Conservation (phyloP, 495 filamentous ascomycete species). For the Jackrogersella minutella region DNA sequence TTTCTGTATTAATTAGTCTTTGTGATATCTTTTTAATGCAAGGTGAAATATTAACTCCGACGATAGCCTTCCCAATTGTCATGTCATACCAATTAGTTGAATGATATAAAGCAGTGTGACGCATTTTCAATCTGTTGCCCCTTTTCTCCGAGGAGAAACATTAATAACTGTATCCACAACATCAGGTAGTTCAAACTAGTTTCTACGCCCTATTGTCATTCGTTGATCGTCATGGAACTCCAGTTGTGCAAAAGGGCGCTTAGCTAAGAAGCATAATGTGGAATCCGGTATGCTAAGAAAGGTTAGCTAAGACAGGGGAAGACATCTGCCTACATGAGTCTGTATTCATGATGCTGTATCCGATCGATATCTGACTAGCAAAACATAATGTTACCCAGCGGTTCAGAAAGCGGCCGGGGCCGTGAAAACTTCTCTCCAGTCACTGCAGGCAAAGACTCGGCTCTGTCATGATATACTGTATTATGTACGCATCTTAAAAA, state of each 20-base stretch:
- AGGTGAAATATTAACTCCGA: too few relatives aligned
- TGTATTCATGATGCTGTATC: background rate
- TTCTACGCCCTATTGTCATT: slow-evolving; percentile 1
- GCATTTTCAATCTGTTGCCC: background rate
- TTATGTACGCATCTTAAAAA: too few relatives aligned
- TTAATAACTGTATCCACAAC: background rate
- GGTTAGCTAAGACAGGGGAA: background rate
- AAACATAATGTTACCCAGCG: background rate
- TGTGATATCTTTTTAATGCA: too few relatives aligned
- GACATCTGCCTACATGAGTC: background rate
- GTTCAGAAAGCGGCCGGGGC: background rate
- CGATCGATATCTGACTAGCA: background rate
- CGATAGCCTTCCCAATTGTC: too few relatives aligned
- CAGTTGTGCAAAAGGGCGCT: background rate
- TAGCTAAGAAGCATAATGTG: background rate
- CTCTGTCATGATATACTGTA: too few relatives aligned
- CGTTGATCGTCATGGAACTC: background rate
- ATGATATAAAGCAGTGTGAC: background rate
- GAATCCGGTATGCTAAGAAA: background rate
- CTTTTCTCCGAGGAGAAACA: background rate
- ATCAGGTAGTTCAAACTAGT: background rate
- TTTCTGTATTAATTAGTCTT: too few relatives aligned
- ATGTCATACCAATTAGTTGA: too few relatives aligned
- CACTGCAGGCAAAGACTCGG: background rate
- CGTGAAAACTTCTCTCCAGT: background rate